These are phyloP conservation scores for Dactylellina drechsleri DNA, from an alignment of 2,329 filamentous ascomycete species.

Conservation along the genomic window DNA sequence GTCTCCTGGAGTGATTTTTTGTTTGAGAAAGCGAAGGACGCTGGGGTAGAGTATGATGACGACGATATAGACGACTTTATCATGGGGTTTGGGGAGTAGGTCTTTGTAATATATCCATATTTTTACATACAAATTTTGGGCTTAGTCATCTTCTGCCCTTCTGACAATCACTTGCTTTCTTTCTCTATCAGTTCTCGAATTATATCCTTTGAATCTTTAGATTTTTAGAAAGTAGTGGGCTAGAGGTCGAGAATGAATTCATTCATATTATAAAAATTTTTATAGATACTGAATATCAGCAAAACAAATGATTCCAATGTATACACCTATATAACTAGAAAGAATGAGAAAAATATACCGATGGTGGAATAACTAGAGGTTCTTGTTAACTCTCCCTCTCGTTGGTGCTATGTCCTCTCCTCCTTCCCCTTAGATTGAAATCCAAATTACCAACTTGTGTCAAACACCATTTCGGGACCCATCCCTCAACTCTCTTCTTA, in stretches of 20 bases:
- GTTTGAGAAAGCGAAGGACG: slow-evolving; percentile 15
- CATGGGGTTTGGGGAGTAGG: slow-evolving; percentile 19
- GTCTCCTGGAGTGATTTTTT: slow-evolving; percentile 33
- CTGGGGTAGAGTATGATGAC: slow-evolving; percentile 47
- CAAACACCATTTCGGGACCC: slow-evolving; percentile 51
- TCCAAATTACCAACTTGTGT: slow-evolving; percentile 43
- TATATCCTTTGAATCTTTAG: too few species aligned
- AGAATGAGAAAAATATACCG: too few species aligned
- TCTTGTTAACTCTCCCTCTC: too few species aligned
- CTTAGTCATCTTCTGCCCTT: background rate
- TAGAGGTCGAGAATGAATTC: too few species aligned
- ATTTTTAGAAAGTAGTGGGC: too few species aligned
- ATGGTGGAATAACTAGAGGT: too few species aligned
- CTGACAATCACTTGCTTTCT: background rate
- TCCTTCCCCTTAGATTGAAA: slow-evolving; percentile 39
- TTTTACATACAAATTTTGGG: background rate
- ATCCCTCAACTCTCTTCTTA: slow-evolving; percentile 34
- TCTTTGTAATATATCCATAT: background rate
- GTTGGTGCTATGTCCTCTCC: slow-evolving; percentile 4
- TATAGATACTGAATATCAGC: too few species aligned
- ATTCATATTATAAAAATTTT: too few species aligned
- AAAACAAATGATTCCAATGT: too few species aligned
- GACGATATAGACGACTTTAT: slow-evolving; percentile 50
- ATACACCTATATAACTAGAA: too few species aligned
- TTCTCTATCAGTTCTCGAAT: too few species aligned